Evolutionary conservation across 2,329 filamentous ascomycete species (phyloP).

Genomic region (Neofusicoccum cordaticola): DNA sequence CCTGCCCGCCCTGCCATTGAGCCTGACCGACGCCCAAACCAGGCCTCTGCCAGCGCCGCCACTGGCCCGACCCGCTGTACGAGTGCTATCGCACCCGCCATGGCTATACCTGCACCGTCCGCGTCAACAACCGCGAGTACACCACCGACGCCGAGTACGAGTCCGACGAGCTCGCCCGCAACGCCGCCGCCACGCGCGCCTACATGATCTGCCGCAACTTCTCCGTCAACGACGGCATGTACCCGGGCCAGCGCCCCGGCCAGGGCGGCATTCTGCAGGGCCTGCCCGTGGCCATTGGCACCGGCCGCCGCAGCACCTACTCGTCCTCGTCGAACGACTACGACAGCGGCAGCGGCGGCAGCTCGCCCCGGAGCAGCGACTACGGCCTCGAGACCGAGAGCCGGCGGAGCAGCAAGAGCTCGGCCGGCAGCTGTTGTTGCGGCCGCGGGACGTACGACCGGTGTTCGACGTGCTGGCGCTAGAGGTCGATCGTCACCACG

Average conservation of each 20-base stretch:
- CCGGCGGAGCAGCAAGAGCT: slow-evolving; percentile 33
- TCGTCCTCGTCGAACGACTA: slow-evolving; percentile 43
- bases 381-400: slow-evolving; percentile 41
- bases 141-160: slow-evolving; percentile 84
- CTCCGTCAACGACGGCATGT: slow-evolving; percentile 94
- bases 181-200: slow-evolving; percentile 91
- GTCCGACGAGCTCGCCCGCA: slow-evolving; percentile 77
- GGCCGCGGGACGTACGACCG: slow-evolving; percentile 29
- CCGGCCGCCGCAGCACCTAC: slow-evolving; percentile 52
- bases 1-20: background rate
- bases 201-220: slow-evolving; percentile 99
- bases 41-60: slow-evolving; percentile 93
- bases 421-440: slow-evolving; percentile 31
- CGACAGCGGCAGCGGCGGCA: slow-evolving; percentile 53
- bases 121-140: slow-evolving; percentile 96
- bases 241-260: slow-evolving; percentile 55
- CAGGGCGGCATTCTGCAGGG: slow-evolving; percentile 57
- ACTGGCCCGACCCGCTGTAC: slow-evolving; percentile 89
- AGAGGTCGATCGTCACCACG: background rate
- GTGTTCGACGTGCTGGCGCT: slow-evolving; percentile 9
- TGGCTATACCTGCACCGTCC: slow-evolving; percentile 84
- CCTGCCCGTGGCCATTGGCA: slow-evolving; percentile 62
- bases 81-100: slow-evolving; percentile 71
- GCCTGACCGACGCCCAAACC: background rate
- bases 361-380: slow-evolving; percentile 52